Evolutionary conservation across 2,329 filamentous ascomycete genomes (phyloP), one percentile per base, ranked within the genome.

Genomic region (Colletotrichum karsti): DNA sequence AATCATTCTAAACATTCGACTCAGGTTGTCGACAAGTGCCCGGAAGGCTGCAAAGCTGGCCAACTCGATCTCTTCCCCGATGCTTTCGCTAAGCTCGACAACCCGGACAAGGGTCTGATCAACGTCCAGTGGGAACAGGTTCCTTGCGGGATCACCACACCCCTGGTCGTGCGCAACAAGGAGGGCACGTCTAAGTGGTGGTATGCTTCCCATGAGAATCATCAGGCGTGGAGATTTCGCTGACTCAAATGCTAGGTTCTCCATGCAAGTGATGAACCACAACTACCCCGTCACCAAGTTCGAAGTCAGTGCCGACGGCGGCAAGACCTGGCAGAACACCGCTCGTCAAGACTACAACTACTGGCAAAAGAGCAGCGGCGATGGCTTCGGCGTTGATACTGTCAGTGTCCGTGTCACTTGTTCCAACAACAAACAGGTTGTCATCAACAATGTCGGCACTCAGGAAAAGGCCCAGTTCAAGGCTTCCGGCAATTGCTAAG

Each of bases 231-330:
- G n/a, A n/a, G n/a, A n/a, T n/a, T n/a, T n/a, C n/a, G 46, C 48
- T 70, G 77, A 79, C 73, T 83, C 82, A 20, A 53, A 89, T 90
- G 8, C 10, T 20, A 67, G 64, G 59, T 67, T 64, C 28, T 67
- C 64, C 22, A 58, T 67, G 82, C 90, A 92, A 76, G 88, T 91
- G 41, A 81, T 90, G 72, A 91, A 91, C 77, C 79, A 86, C 73
- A 90, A 90, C 75, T 80, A 86, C 63, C 81, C 83, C 9, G 83
- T 91, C 42, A 73, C 80, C 61, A 82, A 79, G 70, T 80, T 91
- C 22, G 88, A 91, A 71, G 88, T 91, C 66, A 88, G 85, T 64
- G 87, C 82, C 22, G 86, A 91, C 72, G 83, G 85, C 12, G 89
- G 89, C 18, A 82, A 72, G 56, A 87, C 85, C 12, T 92, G 88